Base-by-base conservation (phyloP, 139 green algal species). In the Micromonas pusilla region DNA sequence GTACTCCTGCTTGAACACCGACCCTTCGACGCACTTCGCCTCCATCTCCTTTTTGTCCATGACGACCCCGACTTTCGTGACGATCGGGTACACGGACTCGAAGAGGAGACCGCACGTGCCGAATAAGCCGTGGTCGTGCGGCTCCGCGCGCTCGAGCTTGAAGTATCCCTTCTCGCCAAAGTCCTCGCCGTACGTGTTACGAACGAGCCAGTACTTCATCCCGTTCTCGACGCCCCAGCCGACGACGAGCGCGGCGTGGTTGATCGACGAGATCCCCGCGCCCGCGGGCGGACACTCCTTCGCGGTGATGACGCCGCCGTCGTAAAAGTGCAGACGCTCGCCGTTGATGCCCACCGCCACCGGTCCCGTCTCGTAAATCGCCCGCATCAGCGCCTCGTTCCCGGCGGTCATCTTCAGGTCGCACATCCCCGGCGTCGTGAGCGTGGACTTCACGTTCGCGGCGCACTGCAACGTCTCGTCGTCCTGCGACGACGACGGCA, bases 311-410 rank as follows among this genome's bases (percentile, higher is more conserved):
- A 75, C 37, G 33, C 68, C 68, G n/a, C 53, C 25, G 20, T 62
- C 36, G 9, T 75, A 75, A 30, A 36, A 25, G 20, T 64, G 36
- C 25, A 75, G 30, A 3, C 20, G 28, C 19, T 75, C 62, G 37
- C 34, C 68, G 30, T 75, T 75, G 68, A 75, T 75, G 30, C 68
- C 68, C 6, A 75, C 26, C 21, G 68, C 68, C 19, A 75, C 13
- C 6, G 68, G 68, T 20, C 68, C 68, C 23, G 25, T 20, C 6
- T 62, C 37, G 68, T 62, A 62, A 5, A 75, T 36, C 0, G 68
- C 68, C 31, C 13, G 20, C 37, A 63, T 64, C 21, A 75, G 38
- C 37, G 68, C 37, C 25, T 36, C 37, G 21, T 75, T 39, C 30
- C 68, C 68, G 4, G 6, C 37, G 3, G 37, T 63, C 30, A 62